Percentiles rank a stretch among this genome's conserved stretches.
These are phyloP conservation scores for Rhododendron henanense DNA, from an alignment of 148 eudicot genomes.

Conservation along the genomic window DNA sequence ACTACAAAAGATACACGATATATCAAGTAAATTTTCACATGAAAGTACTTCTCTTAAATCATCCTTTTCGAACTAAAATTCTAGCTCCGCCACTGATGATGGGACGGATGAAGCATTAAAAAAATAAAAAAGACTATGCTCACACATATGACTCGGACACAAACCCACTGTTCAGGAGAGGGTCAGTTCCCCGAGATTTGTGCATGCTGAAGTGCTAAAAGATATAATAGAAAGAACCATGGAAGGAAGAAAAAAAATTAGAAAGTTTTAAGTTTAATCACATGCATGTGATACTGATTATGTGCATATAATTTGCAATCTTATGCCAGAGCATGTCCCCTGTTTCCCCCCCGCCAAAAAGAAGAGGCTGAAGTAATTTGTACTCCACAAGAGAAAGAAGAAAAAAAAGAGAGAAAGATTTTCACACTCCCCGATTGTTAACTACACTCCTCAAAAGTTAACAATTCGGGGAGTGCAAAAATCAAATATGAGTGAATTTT, in stretches of 20 bases:
- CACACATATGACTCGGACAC: no score
- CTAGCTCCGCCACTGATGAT: no score
- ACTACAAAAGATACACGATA: no score
- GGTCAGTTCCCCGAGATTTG: neutral
- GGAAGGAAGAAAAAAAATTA: neutral
- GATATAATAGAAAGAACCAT: neutral
- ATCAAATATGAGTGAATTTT: no score
- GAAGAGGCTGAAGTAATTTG: neutral
- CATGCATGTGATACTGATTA: neutral
- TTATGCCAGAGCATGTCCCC: slow-evolving; percentile 1
- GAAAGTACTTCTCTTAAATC: no score
- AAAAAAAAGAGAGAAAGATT: no score
- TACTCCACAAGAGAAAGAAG: neutral
- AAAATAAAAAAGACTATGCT: no score
- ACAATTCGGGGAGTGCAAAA: no score
- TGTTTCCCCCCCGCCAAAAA: neutral
- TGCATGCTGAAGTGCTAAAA: neutral
- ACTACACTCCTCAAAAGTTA: no score
- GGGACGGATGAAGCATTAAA: no score
- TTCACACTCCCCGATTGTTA: no score
- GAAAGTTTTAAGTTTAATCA: neutral
- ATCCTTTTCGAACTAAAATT: no score
- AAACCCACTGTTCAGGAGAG: neutral
- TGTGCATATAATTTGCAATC: neutral
- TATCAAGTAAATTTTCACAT: neutral